Evolutionary conservation across 2,329 filamentous ascomycete genomes (phyloP), one percentile per base, ranked within the genome.

Genomic region (Diaporthe humulicola): DNA sequence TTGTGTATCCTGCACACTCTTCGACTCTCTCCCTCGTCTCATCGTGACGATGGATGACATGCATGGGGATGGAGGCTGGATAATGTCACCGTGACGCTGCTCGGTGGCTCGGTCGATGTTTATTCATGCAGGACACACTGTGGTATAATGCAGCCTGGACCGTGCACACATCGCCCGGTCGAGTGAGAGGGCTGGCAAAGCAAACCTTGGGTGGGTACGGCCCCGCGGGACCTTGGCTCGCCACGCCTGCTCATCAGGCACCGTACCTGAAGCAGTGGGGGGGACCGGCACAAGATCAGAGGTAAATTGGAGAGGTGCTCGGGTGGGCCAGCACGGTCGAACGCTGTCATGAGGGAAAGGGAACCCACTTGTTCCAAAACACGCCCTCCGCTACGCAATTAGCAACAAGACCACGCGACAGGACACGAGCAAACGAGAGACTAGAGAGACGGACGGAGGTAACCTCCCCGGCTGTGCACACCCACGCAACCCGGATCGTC

Each of bases 251-350:
- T 12, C 60, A 45, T 40, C 48, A 69, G 64, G 64, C 64, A 69
- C 64, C 64, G 64, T 69, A 69, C 64, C 64, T 69, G 64, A 69
- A 52, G 64, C 64, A 69, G 64, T 54, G 64, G 64, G 64, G 33
- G 28, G 22, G 61, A 33, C 64, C 45, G 38, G 64, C 64, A 69
- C 48, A 48, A 50, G 61, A 69, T 40, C 64, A 69, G 33, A 52
- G 30, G 30, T 19, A 54, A 69, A 69, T 69, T 69, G 48, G 64
- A 28, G 64, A 54, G 45, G 64, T 48, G 64, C 48, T 36, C 48
- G 33, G 48, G n/a, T 25, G 40, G 56, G 33, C 56, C 38, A 45
- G 4, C 38, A 45, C 57, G 12, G 19, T 58, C 58, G 3, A 14
- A 15, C 60, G 64, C 22, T 69, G 45, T 54, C 48, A 54, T 54